Percentiles rank a stretch among this genome's conserved stretches.
Evolutionary conservation across 768 basidiomycete genomes (phyloP).

Genomic region (Agaricus blazei): DNA sequence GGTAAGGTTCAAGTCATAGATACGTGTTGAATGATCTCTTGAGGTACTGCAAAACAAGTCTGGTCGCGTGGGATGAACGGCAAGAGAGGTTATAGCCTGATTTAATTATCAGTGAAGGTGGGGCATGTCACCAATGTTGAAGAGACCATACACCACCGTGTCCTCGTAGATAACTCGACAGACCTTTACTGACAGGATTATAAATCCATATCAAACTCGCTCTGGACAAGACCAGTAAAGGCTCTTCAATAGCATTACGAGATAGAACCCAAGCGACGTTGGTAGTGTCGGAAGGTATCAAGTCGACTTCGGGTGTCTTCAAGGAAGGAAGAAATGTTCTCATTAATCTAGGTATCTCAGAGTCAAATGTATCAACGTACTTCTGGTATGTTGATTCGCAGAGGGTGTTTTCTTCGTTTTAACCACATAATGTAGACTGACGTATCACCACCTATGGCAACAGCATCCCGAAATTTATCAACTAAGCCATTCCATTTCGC

Average conservation of each 20-base stretch:
- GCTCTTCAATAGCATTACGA: constrained; percentile 39
- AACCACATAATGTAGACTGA: constrained; percentile 33
- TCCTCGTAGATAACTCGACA: constrained; percentile 52
- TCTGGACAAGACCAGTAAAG: constrained; percentile 53
- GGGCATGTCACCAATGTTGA: background rate
- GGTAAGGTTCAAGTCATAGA: constrained; percentile 55
- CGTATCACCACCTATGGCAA: constrained; percentile 40
- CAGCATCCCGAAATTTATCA: constrained; percentile 42
- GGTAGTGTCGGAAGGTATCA: constrained; percentile 27
- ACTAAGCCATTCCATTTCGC: constrained; percentile 42
- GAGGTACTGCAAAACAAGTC: constrained; percentile 69
- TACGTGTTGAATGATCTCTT: constrained; percentile 61
- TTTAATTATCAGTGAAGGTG: constrained; percentile 6
- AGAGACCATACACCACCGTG: constrained; percentile 62
- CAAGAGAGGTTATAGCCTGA: constrained; percentile 63
- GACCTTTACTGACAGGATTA: constrained; percentile 32
- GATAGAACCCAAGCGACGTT: constrained; percentile 58
- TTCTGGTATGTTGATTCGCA: constrained; percentile 31
- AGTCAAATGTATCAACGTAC: constrained; percentile 17
- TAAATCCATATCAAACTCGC: constrained; percentile 53
- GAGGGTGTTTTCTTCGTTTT: constrained; percentile 22
- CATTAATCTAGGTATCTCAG: background rate
- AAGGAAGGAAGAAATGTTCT: too few relatives aligned
- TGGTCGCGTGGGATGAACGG: constrained; percentile 53
- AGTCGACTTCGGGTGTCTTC: constrained; percentile 7